These are phyloP conservation scores for Tricholoma flavovirens DNA, from an alignment of 768 basidiomycete genomes.

Conservation along the genomic window DNA sequence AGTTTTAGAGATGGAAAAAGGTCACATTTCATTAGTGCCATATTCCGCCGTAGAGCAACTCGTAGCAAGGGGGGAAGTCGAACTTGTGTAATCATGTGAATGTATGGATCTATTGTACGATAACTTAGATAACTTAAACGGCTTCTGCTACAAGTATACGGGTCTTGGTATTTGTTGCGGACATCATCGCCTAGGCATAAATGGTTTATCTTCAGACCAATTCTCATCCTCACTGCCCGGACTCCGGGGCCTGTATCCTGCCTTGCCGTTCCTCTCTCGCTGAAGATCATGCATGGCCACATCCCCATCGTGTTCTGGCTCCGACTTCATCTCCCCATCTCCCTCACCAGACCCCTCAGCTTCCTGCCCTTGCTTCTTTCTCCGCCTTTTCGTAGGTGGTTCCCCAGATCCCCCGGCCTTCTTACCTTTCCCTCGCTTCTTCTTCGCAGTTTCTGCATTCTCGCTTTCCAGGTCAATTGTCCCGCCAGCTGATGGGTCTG, in stretches of 20 bases:
- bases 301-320: conserved; percentile 20
- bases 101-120: conserved; percentile 15
- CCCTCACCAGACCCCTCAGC: conserved; percentile 25
- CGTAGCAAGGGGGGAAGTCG: conserved; percentile 64
- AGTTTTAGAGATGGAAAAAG: conserved; percentile 67
- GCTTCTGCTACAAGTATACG: background rate
- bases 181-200: conserved; percentile 30
- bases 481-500: conserved; percentile 83
- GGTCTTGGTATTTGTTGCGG: background rate
- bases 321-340: conserved; percentile 19
- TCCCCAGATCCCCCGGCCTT: conserved; percentile 33
- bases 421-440: conserved; percentile 55
- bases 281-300: conserved; percentile 23
- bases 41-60: conserved; percentile 75
- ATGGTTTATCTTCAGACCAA: conserved; percentile 39
- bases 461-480: conserved; percentile 70
- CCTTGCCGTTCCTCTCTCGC: conserved; percentile 17
- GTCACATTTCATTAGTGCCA: conserved; percentile 75
- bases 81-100: conserved; percentile 56
- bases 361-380: conserved; percentile 41
- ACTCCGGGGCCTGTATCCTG: conserved; percentile 30
- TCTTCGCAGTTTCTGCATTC: conserved; percentile 45
- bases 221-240: conserved; percentile 35
- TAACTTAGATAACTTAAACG: conserved; percentile 8
- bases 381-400: conserved; percentile 41